Evolutionary conservation across 2,329 filamentous ascomycete genomes (phyloP).

Genomic region (Talaromyces sp.): DNA sequence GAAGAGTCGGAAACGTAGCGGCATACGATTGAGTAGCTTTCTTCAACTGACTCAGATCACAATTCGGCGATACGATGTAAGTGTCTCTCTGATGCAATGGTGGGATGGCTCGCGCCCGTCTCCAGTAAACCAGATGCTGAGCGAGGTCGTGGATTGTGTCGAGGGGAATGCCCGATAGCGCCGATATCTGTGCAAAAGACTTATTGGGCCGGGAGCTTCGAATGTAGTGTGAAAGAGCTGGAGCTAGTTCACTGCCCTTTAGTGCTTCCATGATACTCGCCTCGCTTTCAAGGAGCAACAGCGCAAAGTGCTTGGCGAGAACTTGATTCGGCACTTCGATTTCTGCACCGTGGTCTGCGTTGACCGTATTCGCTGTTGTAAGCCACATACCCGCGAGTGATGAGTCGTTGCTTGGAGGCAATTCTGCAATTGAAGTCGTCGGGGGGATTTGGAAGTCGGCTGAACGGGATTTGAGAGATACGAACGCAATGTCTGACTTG

Average conservation of each 20-base stretch:
- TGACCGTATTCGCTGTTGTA: constrained; percentile 76
- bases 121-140: constrained; percentile 93
- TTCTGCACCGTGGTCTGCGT: constrained; percentile 62
- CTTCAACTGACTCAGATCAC: constrained; percentile 67
- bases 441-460: constrained; percentile 61
- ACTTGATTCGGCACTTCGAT: constrained; percentile 49
- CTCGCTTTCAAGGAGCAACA: constrained; percentile 80
- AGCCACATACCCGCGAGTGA: constrained; percentile 74
- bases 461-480: constrained; percentile 65
- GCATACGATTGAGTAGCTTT: constrained; percentile 68
- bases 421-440: constrained; percentile 62
- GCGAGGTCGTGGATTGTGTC: constrained; percentile 81
- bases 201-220: constrained; percentile 57
- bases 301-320: constrained; percentile 77
- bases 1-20: constrained; percentile 73
- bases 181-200: constrained; percentile 66
- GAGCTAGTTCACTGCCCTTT: constrained; percentile 65
- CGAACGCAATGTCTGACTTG: constrained; percentile 76
- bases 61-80: constrained; percentile 88
- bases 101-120: constrained; percentile 82
- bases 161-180: constrained; percentile 59
- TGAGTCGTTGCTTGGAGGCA: constrained; percentile 63
- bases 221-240: constrained; percentile 69
- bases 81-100: constrained; percentile 84
- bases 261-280: constrained; percentile 68